Evolutionary conservation across 306 rosid genomes (phyloP), one percentile per base, ranked within the genome.

Genomic region (Pyrus pyrifolia): DNA sequence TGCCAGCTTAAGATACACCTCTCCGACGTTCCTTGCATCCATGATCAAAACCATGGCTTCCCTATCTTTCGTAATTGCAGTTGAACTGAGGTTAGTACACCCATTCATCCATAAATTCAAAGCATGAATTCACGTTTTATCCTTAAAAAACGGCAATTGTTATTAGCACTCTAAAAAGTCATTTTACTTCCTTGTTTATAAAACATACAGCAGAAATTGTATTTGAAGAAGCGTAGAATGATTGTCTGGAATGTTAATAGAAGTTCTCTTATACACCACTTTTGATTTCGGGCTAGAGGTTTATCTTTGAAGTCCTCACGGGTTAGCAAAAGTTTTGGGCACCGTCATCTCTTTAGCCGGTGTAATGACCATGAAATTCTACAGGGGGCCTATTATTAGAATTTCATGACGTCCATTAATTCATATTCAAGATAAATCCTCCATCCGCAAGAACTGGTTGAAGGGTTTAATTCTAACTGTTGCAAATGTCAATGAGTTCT

Each of bases 391-490:
- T 19, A 17, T 42, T 1, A 74, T 92, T 58, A 89, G 62, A 81
- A 84, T 78, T 81, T 29, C 84, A 25, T 70, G 91, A 87, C 79
- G 29, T 59, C 97, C 96, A 45, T 51, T 89, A 3, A 79, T 92
- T 63, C 88, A 83, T 8, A 75, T 85, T 44, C 84, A 78, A 71
- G 82, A 83, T n/a, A 86, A 53, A 65, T 70, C 78, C 61, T 68
- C 85, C 33, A 73, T 61, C n/a, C 86, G 82, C 52, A 86, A 86
- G 68, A 73, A 77, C 25, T 85, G 98, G 90, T 58, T 90, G 18
- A 89, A 85, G 95, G 98, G 97, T 70, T 95, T 96, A 59, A 29
- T 92, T 83, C 96, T 92, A n/a, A 79, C 87, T 1, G 80, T 88
- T 72, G 45, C 86, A 73, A 86, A 49, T 5, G 19, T 49, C 55